Percentiles rank a stretch among this genome's conserved stretches.
phyloP scores from a whole-genome alignment of 225 moss, liverwort and hornwort species.

The Pleurozium schreberi region DNA sequence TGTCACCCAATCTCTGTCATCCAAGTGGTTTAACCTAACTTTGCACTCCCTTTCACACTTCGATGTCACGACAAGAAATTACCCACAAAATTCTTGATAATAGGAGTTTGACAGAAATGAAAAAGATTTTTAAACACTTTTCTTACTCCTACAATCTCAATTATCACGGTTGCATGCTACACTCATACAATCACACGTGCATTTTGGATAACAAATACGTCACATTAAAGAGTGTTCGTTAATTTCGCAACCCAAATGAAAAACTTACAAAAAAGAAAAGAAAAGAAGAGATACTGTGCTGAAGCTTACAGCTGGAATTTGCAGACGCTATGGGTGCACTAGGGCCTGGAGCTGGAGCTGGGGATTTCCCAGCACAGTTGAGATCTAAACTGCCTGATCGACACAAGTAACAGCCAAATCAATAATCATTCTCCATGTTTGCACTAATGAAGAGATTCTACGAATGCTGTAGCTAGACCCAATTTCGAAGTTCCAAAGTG shows the following conservation, averaged over 20 bases:
- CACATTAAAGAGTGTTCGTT: too few species aligned
- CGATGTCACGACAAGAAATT: neutral
- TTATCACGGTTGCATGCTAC: neutral
- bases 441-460: neutral
- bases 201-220: neutral
- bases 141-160: neutral
- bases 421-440: neutral
- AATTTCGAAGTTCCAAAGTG: neutral
- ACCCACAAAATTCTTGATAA: too few species aligned
- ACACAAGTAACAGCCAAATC: neutral
- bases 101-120: neutral
- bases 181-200: neutral
- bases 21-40: neutral
- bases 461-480: too few species aligned
- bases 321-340: neutral
- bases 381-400: slow-evolving; percentile 24
- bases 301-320: slow-evolving; percentile 4
- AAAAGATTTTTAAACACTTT: neutral
- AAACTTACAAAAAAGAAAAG: neutral
- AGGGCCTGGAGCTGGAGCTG: slow-evolving; percentile 17
- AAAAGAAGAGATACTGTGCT: too few species aligned
- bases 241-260: too few species aligned
- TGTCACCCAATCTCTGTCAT: too few species aligned
- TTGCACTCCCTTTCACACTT: too few species aligned
- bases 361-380: slow-evolving; percentile 6